Percentiles rank a stretch among this genome's conserved stretches.
Conservation (phyloP, 805 yeast species). For the Yamadazyma sp. region DNA sequence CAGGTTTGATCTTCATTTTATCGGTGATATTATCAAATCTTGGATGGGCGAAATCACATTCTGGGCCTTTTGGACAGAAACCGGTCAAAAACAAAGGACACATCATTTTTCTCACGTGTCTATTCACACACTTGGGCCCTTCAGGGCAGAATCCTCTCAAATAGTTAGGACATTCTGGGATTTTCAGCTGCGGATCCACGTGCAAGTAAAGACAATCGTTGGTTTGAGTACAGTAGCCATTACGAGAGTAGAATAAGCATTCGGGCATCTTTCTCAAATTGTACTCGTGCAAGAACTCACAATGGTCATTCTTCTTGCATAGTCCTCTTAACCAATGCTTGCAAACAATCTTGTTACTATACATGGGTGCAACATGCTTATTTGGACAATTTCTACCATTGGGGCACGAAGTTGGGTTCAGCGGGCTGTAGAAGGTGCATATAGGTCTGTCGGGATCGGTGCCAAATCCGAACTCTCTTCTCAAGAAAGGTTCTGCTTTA, state of each 20-base stretch:
- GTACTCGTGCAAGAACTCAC: constrained; percentile 95
- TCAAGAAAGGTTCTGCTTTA: constrained; percentile 80
- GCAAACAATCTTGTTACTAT: constrained; percentile 71
- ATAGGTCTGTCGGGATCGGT: constrained; percentile 87
- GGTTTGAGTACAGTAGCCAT: constrained; percentile 85
- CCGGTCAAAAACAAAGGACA: constrained; percentile 87
- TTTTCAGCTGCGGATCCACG: constrained; percentile 81
- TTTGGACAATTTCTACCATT: constrained; percentile 82
- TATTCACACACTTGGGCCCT: constrained; percentile 80
- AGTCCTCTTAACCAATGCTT: constrained; percentile 98
- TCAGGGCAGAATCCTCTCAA: constrained; percentile 87
- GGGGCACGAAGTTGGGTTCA: constrained; percentile 70
- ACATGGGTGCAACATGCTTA: constrained; percentile 68
- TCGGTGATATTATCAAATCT: constrained; percentile 53
- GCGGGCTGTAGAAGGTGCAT: constrained; percentile 66
- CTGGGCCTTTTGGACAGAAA: constrained; percentile 87
- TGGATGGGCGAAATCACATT: constrained; percentile 82
- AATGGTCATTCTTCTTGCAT: constrained; percentile 93
- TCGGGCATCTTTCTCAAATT: constrained; percentile 95
- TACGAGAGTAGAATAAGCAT: constrained; percentile 81
- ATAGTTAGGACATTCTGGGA: constrained; percentile 86
- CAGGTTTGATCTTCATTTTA: constrained; percentile 45
- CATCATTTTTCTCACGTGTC: constrained; percentile 73
- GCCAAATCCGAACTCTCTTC: constrained; percentile 78
- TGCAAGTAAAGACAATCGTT: constrained; percentile 94